Evolutionary conservation across 768 basidiomycete species (phyloP), one percentile per base, ranked within the genome.

Genomic region (Chalciporus pseudorubinellus): DNA sequence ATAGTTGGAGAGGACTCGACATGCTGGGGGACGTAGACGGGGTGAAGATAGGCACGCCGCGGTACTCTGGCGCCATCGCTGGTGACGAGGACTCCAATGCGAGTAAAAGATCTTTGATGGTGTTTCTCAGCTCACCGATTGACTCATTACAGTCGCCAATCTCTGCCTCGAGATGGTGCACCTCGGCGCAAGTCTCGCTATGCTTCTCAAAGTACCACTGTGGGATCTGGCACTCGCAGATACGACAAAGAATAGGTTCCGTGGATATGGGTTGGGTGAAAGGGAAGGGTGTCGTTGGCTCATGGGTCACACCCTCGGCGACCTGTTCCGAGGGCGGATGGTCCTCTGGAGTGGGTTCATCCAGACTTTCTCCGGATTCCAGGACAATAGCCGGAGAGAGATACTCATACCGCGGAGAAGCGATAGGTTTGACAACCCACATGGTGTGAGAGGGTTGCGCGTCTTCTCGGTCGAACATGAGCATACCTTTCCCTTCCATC

Each of bases 131-230:
- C 64, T 98, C 97, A 14, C 78, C 70, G 50, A 98, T 87, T 20
- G 87, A 87, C 68, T 99, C 97, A 72, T 98, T 97, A 75, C 88
- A 92, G 63, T 93, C 91, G 34, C 80, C 73, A 58, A 98, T 94
- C 69, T 97, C 95, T 16, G 94, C 93, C 70, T 99, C 97, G 55
- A 99, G 78, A 40, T 92, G 85, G 71, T 99, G 97, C 3, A 90
- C 87, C 72, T 98, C 95, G 59, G 84, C 92, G 61, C 97, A 99
- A 11, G 95, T 98, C 72, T 99, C 97, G 79, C 93, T 98, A 75
- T 99, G 97, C 74, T 98, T 98, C 74, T 98, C 97, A 68, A 99
- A 99, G 75, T 94, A 99, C 97, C 97, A 99, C 55, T 95, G 90
- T 3, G 95, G 95, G 51, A 98, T 89, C 59, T 89, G 86, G 64